phyloP scores from a whole-genome alignment of 1,284 basidiomycete species.

The Tilletiaria anomala region DNA sequence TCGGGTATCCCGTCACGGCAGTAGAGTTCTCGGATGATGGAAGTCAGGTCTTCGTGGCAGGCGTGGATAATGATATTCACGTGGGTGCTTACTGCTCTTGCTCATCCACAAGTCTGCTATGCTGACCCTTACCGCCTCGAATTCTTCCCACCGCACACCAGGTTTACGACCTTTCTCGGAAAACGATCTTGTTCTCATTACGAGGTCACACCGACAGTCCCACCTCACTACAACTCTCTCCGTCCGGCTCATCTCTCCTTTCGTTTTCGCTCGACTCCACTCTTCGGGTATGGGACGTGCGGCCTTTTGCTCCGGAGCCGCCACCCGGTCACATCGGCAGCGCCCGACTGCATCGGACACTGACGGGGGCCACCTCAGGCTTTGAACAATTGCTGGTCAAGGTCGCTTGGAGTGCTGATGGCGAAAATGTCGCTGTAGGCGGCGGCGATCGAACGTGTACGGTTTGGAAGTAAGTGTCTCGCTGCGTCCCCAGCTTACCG shows the following conservation, averaged over 20 bases:
- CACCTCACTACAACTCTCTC: constrained; percentile 23
- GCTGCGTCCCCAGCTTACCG: background rate
- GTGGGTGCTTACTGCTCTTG: constrained; percentile 2
- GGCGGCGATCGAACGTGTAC: constrained; percentile 33
- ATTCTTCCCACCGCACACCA: too few relatives aligned
- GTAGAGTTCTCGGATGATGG: constrained; percentile 35
- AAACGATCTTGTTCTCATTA: constrained; percentile 19
- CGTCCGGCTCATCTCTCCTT: constrained; percentile 32
- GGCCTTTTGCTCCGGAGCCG: constrained; percentile 35
- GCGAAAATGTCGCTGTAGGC: constrained; percentile 25
- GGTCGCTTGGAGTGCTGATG: constrained; percentile 24
- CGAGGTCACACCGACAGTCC: constrained; percentile 27
- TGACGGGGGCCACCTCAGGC: constrained; percentile 28
- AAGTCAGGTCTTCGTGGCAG: constrained; percentile 33
- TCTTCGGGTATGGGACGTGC: constrained; percentile 36
- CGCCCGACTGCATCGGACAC: constrained; percentile 26
- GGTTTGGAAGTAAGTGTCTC: constrained; percentile 24
- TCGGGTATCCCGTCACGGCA: constrained; percentile 37
- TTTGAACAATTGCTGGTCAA: constrained; percentile 32
- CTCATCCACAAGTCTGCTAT: background rate
- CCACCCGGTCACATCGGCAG: constrained; percentile 13
- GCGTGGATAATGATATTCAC: constrained; percentile 38
- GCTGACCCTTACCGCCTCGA: background rate
- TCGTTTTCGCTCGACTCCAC: constrained; percentile 32
- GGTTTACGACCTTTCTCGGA: constrained; percentile 26